Evolutionary conservation across 495 filamentous ascomycete genomes (phyloP), one percentile per base, ranked within the genome.

Genomic region (Penicillium manginii): DNA sequence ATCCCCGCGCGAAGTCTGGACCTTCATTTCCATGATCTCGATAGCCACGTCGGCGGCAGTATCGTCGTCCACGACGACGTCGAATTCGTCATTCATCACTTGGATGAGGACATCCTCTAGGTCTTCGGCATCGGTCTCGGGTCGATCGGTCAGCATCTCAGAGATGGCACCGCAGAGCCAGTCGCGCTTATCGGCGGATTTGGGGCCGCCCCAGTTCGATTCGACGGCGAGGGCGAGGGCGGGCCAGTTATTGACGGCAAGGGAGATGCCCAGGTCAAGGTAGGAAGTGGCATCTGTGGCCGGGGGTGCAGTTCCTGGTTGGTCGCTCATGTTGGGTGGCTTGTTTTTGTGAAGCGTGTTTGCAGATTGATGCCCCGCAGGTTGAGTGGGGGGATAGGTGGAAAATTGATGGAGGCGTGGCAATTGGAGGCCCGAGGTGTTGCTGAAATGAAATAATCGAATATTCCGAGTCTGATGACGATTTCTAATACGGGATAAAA

Each of bases 71-170:
- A 98, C 83, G 53, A 87, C 86, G 35, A 93, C 88, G 50, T 94
- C 91, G 69, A 97, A 98, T 73, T 98, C 93, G 73, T 97, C 96
- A 59, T 88, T 84, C 89, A 98, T 93, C 19, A 93, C 88, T 63
- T 97, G 89, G 26, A 96, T 74, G 52, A 98, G 77, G 12, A 91
- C 84, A 43, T 85, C 81, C 75, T 98, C 94, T 33, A 98, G 72
- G 62, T 96, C 91, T 45, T 88, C 84, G n/a, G 82, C 78, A 62
- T 96, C 90, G 29, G 88, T 91, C 56, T 93, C 89, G 22, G 91
- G 84, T 10, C 86, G 72, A 23, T 85, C 81, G 0, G 73, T 69
- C 50, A 97, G 84, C 66, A 97, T 86, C 9, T 97, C 92, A 56
- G 89, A 90, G 64, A 97, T 82, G 15, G 88, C 87, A 66, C 92